phyloP scores from a whole-genome alignment of 441 rosid genomes.

The Erodium trifolium region DNA sequence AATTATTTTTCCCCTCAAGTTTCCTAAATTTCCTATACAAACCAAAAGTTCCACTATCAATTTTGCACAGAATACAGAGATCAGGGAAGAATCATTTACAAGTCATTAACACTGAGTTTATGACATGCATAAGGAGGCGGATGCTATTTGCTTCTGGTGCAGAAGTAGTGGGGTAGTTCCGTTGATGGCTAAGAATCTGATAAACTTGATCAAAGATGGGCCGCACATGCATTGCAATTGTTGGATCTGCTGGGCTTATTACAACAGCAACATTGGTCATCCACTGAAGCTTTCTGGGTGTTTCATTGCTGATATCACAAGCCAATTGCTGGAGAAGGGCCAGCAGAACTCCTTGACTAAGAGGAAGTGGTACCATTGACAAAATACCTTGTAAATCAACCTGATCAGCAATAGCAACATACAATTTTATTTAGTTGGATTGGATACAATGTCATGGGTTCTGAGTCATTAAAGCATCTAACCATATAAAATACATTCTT shows the following conservation, averaged over 20 bases:
- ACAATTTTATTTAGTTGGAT: background rate
- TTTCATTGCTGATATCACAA: conserved; percentile 53
- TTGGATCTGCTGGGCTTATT: conserved; percentile 53
- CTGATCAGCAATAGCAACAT: conserved; percentile 25
- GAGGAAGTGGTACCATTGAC: conserved; percentile 36
- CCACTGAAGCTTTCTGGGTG: conserved; percentile 46
- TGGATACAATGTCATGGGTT: background rate
- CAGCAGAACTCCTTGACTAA: conserved; percentile 70
- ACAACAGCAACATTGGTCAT: conserved; percentile 65
- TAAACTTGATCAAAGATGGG: conserved; percentile 66
- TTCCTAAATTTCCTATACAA: conserved; percentile 31
- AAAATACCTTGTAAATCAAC: conserved; percentile 52
- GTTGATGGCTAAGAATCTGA: conserved; percentile 50
- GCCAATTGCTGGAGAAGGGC: conserved; percentile 71
- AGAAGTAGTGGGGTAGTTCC: conserved; percentile 34
- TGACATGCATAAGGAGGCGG: conserved; percentile 14
- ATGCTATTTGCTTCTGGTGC: conserved; percentile 39
- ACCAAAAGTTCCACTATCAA: conserved; percentile 27
- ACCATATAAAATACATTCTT: background rate
- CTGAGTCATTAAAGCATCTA: background rate
- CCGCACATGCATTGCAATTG: conserved; percentile 48
- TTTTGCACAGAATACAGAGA: conserved; percentile 22
- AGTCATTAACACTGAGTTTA: conserved; percentile 47
- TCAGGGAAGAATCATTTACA: conserved; percentile 44
- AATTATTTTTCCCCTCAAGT: conserved; percentile 10